Evolutionary conservation across 164 flowering plant genomes (phyloP).

Genomic region (Chimonanthus salicifolius): DNA sequence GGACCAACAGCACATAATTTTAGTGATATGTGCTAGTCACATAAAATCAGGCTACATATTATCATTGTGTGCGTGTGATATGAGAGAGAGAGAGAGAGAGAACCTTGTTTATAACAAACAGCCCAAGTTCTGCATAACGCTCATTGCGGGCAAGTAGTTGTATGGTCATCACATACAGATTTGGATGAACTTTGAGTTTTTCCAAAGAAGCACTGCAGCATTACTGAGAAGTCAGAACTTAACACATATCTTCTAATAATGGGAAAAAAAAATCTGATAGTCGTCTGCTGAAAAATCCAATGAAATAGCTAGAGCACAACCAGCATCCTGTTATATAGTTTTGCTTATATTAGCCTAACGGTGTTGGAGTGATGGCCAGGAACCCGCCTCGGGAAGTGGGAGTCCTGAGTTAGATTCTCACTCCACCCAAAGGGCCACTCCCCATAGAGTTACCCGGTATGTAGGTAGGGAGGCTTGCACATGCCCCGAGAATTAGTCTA

Average conservation of each 20-base stretch:
- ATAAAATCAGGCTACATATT: too few species aligned
- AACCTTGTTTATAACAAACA: slow-evolving; percentile 84
- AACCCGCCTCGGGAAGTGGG: too few species aligned
- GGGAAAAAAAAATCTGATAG: too few species aligned
- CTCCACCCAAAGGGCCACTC: too few species aligned
- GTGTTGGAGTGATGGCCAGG: too few species aligned
- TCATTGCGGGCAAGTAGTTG: slow-evolving; percentile 75
- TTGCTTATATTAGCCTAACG: background rate
- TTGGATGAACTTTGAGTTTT: slow-evolving; percentile 66
- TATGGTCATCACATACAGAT: slow-evolving; percentile 60
- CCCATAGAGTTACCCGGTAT: too few species aligned
- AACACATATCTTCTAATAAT: background rate
- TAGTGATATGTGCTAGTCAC: too few species aligned
- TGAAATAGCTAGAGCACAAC: background rate
- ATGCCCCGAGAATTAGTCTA: too few species aligned
- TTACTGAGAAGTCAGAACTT: slow-evolving; percentile 3
- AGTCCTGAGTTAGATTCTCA: too few species aligned
- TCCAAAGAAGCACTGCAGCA: slow-evolving; percentile 57
- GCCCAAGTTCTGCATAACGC: slow-evolving; percentile 66
- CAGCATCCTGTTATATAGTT: background rate
- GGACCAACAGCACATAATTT: too few species aligned
- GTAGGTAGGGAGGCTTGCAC: too few species aligned
- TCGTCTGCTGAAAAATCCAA: background rate
- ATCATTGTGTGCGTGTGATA: too few species aligned
- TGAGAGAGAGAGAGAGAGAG: background rate